Evolutionary conservation across 108 stramenopile species (phyloP), one percentile per base, ranked within the genome.

Genomic region (Nannochloropsis oceanica): DNA sequence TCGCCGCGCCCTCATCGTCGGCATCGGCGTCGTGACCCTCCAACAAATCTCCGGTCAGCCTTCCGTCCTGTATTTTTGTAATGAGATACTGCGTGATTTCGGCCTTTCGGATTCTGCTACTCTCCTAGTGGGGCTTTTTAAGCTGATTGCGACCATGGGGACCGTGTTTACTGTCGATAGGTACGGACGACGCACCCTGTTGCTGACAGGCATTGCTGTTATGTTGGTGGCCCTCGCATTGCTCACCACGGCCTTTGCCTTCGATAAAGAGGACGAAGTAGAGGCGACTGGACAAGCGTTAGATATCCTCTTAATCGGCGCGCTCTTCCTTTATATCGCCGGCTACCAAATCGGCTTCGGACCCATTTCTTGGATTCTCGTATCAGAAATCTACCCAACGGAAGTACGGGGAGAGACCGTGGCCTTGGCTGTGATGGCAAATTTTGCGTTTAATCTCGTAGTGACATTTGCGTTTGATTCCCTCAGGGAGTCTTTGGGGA

Each of bases 41-140:
- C 94, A 94, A 84, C 93, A 94, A 90, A 79, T 93, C 79, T 92
- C 93, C 18, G 94, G 94, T 0, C 94, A 95, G 83, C 94, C 94
- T 10, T 90, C 91, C 44, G 91, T 95, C 24, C 85, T 95, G 26
- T 91, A 91, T 81, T 95, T 94, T 87, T 91, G 92, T 34, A 86
- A 91, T 43, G 88, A 91, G 22, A 88, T 95, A 18, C 93, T 94
- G 87, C 88, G 88, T 44, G 92, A 90, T 44, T 94, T 93, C 27
- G 94, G 94, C 25, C 90, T 93, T 82, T 80, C 50, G 43, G 87
- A 89, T 42, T 80, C 90, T 73, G 86, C 93, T 12, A 89, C 90
- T 13, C 90, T 95, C 13, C 13, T 91, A 1, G 88, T 93, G 25
- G 94, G 92, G 26, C 81, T 86, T 27, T 92, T 95, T 83, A 95